Percentiles rank a stretch among this genome's conserved stretches.
Conservation (phyloP, 495 filamentous ascomycete genomes). For the Cercophora newfieldiana region DNA sequence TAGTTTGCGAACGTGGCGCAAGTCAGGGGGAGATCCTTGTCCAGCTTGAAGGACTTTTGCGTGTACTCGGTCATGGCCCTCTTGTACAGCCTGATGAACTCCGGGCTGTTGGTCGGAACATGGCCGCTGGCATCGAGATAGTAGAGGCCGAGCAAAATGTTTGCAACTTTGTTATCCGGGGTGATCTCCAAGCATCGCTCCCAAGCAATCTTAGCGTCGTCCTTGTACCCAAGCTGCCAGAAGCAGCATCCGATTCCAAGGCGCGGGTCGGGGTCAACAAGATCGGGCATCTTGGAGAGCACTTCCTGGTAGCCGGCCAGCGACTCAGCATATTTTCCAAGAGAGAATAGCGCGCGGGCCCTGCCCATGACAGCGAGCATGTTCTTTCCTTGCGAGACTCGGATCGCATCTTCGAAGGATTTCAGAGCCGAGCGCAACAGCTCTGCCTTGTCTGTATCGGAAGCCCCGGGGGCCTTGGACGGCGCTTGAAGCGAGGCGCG, state of each 20-base stretch:
- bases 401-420: slow-evolving; percentile 88
- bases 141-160: slow-evolving; percentile 84
- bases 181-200: slow-evolving; percentile 84
- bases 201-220: slow-evolving; percentile 88
- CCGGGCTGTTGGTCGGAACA: slow-evolving; percentile 69
- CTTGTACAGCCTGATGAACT: slow-evolving; percentile 80
- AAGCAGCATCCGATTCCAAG: slow-evolving; percentile 94
- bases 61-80: slow-evolving; percentile 93
- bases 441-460: slow-evolving; percentile 75
- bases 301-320: slow-evolving; percentile 84
- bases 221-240: slow-evolving; percentile 92
- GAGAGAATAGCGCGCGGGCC: slow-evolving; percentile 77
- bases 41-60: slow-evolving; percentile 90
- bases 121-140: slow-evolving; percentile 81
- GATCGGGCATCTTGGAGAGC: slow-evolving; percentile 75
- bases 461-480: slow-evolving; percentile 62
- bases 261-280: slow-evolving; percentile 92
- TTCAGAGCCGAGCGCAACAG: slow-evolving; percentile 79
- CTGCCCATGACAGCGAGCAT: slow-evolving; percentile 88
- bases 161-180: slow-evolving; percentile 84
- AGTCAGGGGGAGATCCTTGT: slow-evolving; percentile 87
- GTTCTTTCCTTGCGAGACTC: slow-evolving; percentile 78
- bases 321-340: slow-evolving; percentile 79
- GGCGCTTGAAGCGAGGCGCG: slow-evolving; percentile 81
- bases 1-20: slow-evolving; percentile 87